phyloP scores from a whole-genome alignment of 805 yeast genomes.

The Teunomyces funiuensis region DNA sequence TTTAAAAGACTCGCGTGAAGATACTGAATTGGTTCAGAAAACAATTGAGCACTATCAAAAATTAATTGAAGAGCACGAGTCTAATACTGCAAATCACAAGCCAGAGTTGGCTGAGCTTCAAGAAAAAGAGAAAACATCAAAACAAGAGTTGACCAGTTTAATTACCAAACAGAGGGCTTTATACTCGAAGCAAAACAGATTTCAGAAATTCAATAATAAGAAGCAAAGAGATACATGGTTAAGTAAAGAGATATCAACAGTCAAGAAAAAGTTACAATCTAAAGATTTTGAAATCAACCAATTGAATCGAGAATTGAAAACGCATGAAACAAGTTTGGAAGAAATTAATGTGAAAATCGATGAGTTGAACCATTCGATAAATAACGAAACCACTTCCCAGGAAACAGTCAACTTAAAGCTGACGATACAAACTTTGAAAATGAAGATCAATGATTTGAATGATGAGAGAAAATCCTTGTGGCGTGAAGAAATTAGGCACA shows the following conservation, averaged over 20 bases:
- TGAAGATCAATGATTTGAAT: conserved; percentile 42
- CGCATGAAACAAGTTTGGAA: conserved; percentile 12
- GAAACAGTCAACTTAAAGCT: conserved; percentile 22
- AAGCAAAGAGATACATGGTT: conserved; percentile 72
- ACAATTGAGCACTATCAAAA: conserved; percentile 20
- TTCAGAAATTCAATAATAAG: conserved; percentile 53
- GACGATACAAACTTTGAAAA: conserved; percentile 41
- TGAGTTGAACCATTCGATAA: conserved; percentile 25
- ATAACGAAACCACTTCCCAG: conserved; percentile 7
- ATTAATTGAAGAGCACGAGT: conserved; percentile 37
- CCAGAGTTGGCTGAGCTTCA: conserved; percentile 45
- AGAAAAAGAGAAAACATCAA: conserved; percentile 40
- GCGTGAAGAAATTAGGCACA: conserved; percentile 73
- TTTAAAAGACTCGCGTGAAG: conserved; percentile 29
- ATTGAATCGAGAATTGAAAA: conserved; percentile 18
- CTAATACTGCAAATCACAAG: conserved; percentile 30
- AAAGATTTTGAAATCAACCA: conserved; percentile 25
- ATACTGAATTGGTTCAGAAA: conserved; percentile 20
- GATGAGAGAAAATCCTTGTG: conserved; percentile 73
- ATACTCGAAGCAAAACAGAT: conserved; percentile 70
- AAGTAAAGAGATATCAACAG: conserved; percentile 44
- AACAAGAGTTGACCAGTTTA: conserved; percentile 38
- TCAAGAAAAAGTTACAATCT: conserved; percentile 28
- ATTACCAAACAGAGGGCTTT: conserved; percentile 57
- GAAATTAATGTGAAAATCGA: conserved; percentile 12